phyloP scores from a whole-genome alignment of 352 stramenopile species.

The Phytophthora litchii region DNA sequence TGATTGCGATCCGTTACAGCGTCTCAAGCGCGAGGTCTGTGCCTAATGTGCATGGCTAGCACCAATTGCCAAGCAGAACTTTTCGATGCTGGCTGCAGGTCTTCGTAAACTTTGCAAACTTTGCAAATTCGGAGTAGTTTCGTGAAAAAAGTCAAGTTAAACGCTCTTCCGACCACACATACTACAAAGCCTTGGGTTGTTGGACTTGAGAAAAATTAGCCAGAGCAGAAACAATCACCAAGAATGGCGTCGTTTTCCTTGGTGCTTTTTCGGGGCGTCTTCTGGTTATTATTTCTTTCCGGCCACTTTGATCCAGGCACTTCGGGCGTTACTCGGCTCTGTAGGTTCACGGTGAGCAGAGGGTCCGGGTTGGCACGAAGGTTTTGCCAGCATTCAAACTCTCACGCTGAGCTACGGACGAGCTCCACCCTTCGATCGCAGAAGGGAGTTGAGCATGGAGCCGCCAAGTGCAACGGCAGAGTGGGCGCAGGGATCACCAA shows the following conservation, averaged over 20 bases:
- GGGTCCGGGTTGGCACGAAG: neutral
- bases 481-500: conserved; percentile 18
- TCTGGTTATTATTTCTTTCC: conserved; percentile 21
- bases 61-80: conserved; percentile 9
- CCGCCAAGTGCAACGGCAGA: conserved; percentile 19
- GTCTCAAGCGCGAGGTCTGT: conserved; percentile 8
- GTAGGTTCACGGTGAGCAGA: conserved; percentile 20
- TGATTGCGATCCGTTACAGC: conserved; percentile 15
- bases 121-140: conserved; percentile 5
- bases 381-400: conserved; percentile 36
- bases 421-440: conserved; percentile 41
- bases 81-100: conserved; percentile 2
- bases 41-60: conserved; percentile 4
- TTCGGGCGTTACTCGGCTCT: conserved; percentile 27
- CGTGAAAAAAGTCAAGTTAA: conserved; percentile 14
- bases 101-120: neutral
- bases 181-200: neutral
- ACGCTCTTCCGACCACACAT: conserved; percentile 3
- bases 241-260: conserved; percentile 18
- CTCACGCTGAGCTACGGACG: conserved; percentile 24
- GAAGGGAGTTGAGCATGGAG: conserved; percentile 39
- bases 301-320: conserved; percentile 9
- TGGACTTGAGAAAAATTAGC: conserved; percentile 24
- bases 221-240: conserved; percentile 8
- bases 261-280: conserved; percentile 31